Conservation (phyloP, 148 eudicot species). For the Beta vulgaris region DNA sequence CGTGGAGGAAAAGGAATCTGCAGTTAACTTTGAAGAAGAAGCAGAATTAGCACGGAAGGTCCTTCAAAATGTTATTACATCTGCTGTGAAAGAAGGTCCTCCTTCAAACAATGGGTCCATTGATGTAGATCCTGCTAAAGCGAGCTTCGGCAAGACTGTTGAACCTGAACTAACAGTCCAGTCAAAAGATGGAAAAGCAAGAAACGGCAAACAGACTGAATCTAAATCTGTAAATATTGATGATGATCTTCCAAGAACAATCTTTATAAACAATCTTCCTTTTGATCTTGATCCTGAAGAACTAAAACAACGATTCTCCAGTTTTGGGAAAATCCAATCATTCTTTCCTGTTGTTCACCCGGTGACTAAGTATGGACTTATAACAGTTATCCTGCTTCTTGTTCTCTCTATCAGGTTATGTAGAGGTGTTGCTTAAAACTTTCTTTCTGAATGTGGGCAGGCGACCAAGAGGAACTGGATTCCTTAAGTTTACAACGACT, state of each 20-base stretch:
- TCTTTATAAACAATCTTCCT: constrained; percentile 85
- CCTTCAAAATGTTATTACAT: constrained; percentile 63
- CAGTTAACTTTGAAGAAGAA: constrained; percentile 66
- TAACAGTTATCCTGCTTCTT: constrained; percentile 3
- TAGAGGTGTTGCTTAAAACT: not conserved
- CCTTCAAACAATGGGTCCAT: constrained; percentile 25
- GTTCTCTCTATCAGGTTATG: not conserved
- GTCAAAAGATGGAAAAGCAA: constrained; percentile 24
- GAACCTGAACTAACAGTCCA: constrained; percentile 25
- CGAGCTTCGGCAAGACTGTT: constrained; percentile 23
- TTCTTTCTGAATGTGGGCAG: constrained; percentile 42
- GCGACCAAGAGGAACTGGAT: constrained; percentile 94
- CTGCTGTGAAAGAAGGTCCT: constrained; percentile 43
- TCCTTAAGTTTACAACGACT: constrained; percentile 63
- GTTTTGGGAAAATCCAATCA: constrained; percentile 80
- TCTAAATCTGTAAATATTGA: constrained; percentile 34
- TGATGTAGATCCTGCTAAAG: constrained; percentile 25
- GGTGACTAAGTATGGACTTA: constrained; percentile 65
- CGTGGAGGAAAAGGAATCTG: constrained; percentile 41
- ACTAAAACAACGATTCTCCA: constrained; percentile 82
- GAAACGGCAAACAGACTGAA: constrained; percentile 25
- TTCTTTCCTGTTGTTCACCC: constrained; percentile 78
- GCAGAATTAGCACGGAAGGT: constrained; percentile 76
- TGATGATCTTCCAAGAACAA: constrained; percentile 67
- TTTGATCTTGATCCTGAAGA: constrained; percentile 76